These are phyloP conservation scores for Paxillus rubicundulus DNA, from an alignment of 768 basidiomycete genomes.

Conservation along the genomic window DNA sequence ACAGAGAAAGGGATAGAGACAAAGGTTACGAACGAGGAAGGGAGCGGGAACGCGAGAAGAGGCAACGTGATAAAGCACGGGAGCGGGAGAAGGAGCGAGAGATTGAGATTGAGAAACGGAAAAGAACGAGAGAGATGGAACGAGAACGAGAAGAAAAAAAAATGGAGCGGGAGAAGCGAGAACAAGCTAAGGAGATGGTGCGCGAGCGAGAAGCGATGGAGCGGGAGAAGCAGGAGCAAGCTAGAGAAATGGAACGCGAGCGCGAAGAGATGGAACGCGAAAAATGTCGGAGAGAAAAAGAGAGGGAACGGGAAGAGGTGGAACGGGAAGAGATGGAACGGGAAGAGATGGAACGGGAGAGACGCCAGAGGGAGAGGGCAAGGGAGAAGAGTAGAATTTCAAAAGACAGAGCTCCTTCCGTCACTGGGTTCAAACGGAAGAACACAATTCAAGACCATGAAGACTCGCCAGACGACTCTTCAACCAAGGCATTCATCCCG, in stretches of 20 bases:
- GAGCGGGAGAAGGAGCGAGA: slow-evolving; percentile 24
- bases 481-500: slow-evolving; percentile 12
- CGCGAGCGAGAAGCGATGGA: slow-evolving; percentile 11
- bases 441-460: slow-evolving; percentile 30
- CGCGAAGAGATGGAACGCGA: slow-evolving; percentile 24
- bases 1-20: slow-evolving; percentile 24
- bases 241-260: slow-evolving; percentile 16
- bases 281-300: slow-evolving; percentile 25
- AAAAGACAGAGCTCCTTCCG: slow-evolving; percentile 21
- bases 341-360: slow-evolving; percentile 21
- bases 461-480: slow-evolving; percentile 26
- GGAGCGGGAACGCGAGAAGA: slow-evolving; percentile 26
- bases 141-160: slow-evolving; percentile 28
- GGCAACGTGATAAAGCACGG: slow-evolving; percentile 15
- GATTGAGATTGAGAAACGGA: slow-evolving; percentile 4
- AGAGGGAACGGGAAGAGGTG: slow-evolving; percentile 21
- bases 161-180: slow-evolving; percentile 21
- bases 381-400: slow-evolving; percentile 20
- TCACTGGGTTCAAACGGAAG: slow-evolving; percentile 40
- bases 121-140: slow-evolving; percentile 19
- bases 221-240: slow-evolving; percentile 20
- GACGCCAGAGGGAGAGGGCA: slow-evolving; percentile 14
- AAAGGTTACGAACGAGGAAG: slow-evolving; percentile 21
- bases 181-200: slow-evolving; percentile 12
- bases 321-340: slow-evolving; percentile 21